Evolutionary conservation across 2,329 filamentous ascomycete genomes (phyloP).

Genomic region (Fusarium camptoceras): DNA sequence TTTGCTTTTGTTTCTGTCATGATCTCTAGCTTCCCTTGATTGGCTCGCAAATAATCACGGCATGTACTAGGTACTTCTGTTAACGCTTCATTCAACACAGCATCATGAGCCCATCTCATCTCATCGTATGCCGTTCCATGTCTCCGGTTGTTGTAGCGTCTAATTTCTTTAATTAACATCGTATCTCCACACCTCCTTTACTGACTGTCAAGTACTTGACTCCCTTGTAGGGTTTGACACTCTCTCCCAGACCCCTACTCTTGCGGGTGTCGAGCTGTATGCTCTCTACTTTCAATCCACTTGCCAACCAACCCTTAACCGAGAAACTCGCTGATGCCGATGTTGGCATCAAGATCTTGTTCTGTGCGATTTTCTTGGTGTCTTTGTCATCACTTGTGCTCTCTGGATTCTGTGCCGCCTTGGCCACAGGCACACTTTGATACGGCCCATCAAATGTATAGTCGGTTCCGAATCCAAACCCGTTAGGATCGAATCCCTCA

Average conservation of each 20-base stretch:
- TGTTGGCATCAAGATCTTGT: slow-evolving; percentile 82
- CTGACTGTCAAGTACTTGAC: slow-evolving; percentile 94
- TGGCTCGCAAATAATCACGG: slow-evolving; percentile 23
- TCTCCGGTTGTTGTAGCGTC: slow-evolving; percentile 12
- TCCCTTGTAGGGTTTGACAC: slow-evolving; percentile 95
- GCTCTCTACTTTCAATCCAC: slow-evolving; percentile 75
- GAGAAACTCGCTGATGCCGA: slow-evolving; percentile 80
- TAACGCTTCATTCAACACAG: slow-evolving; percentile 3
- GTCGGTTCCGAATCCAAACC: slow-evolving; percentile 63
- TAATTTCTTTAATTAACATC: slow-evolving; percentile 58
- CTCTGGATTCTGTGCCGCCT: slow-evolving; percentile 49
- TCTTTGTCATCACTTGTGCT: slow-evolving; percentile 60
- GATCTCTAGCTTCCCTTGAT: slow-evolving; percentile 1
- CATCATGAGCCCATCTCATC: slow-evolving; percentile 6
- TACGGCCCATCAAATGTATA: slow-evolving; percentile 69
- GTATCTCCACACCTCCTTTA: slow-evolving; percentile 72
- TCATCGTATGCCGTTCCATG: not conserved
- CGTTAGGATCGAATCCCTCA: slow-evolving; percentile 62
- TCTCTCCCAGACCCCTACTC: slow-evolving; percentile 86
- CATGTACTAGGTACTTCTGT: not conserved
- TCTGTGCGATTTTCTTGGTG: slow-evolving; percentile 70
- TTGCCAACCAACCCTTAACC: slow-evolving; percentile 76
- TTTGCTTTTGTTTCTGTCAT: slow-evolving; percentile 19
- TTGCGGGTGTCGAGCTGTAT: slow-evolving; percentile 79
- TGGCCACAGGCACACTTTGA: slow-evolving; percentile 58